Base-by-base conservation (phyloP, 1,139 yeast genomes). In the Taiozyma sp. region DNA sequence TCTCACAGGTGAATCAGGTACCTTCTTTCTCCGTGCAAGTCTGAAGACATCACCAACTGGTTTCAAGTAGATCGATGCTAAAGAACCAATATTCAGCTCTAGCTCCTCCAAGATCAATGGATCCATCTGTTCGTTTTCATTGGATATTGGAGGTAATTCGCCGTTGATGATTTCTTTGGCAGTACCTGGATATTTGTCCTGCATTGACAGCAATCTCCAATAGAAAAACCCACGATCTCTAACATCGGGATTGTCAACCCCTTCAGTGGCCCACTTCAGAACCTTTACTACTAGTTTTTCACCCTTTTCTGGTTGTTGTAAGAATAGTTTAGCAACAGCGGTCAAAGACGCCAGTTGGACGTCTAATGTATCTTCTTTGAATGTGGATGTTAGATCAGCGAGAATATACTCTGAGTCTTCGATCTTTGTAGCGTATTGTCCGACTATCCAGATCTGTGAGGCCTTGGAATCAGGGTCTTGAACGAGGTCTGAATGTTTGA, bases 151-250 rank as follows among this genome's bases (percentile, higher is more conserved):
- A 0, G 96, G 96, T 43, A 82, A 65, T 1, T 73, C 71, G 27
- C 83, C 82, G 57, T 83, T 74, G 8, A 90, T 76, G 19, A 91
- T 76, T 45, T 76, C 74, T 57, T 80, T 79, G 0, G 71, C 67
- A 2, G 61, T 56, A 3, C 60, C 62, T 1, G 67, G 66, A 71
- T 49, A 70, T 52, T 66, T 74, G 59, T 71, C 65, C 44, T 74
- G 74, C 0, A 83, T 65, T 0, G 95, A 81, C 9, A 92, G 70
- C 30, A 91, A 67, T 50, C 96, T 75, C 96, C 96, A 88, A 67
- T 92, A 92, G 70, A 90, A 83, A 63, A 74, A 87, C 0, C 95
- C 97, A 45, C 97, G 71, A 58, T 89, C 96, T 56, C 97, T 76
- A 16, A 91, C 70, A 68, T 92, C 98, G 0, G 97, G 97, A 60